Evolutionary conservation across 108 stramenopile species (phyloP).

Genomic region (Cylindrotheca closterium): DNA sequence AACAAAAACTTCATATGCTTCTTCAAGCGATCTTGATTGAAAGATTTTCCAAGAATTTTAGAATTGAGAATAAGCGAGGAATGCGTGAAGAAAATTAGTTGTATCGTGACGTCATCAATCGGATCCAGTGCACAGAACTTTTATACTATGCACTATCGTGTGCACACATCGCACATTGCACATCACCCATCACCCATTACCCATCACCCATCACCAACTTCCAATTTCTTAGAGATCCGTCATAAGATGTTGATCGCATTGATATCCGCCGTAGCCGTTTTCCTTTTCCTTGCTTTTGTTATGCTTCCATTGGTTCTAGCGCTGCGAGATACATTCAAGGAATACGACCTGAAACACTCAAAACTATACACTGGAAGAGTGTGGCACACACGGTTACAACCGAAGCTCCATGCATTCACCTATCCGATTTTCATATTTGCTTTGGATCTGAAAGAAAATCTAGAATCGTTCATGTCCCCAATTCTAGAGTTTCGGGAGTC

Average conservation of each 20-base stretch:
- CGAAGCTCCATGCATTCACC: constrained; percentile 66
- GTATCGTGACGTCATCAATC: neutral
- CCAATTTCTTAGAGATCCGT: neutral
- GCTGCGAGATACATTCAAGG: neutral
- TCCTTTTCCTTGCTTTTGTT: neutral
- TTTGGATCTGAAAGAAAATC: constrained; percentile 79
- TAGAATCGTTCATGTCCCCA: constrained; percentile 53
- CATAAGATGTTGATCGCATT: neutral
- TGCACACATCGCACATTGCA: neutral
- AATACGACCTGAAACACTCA: constrained; percentile 8
- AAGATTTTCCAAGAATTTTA: too few relatives aligned
- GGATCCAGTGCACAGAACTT: neutral
- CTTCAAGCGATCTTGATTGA: too few relatives aligned
- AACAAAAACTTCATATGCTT: too few relatives aligned
- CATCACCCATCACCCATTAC: neutral
- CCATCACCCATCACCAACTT: neutral
- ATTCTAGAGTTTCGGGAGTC: constrained; percentile 44
- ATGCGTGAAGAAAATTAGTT: too few relatives aligned
- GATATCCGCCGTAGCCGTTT: neutral
- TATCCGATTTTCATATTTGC: constrained; percentile 88
- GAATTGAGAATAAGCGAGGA: too few relatives aligned
- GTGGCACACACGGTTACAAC: constrained; percentile 70
- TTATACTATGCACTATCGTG: neutral
- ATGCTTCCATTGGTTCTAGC: neutral
- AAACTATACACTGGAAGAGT: constrained; percentile 44